phyloP scores from a whole-genome alignment of 2,329 filamentous ascomycete genomes.

The Sporothrix protearum region DNA sequence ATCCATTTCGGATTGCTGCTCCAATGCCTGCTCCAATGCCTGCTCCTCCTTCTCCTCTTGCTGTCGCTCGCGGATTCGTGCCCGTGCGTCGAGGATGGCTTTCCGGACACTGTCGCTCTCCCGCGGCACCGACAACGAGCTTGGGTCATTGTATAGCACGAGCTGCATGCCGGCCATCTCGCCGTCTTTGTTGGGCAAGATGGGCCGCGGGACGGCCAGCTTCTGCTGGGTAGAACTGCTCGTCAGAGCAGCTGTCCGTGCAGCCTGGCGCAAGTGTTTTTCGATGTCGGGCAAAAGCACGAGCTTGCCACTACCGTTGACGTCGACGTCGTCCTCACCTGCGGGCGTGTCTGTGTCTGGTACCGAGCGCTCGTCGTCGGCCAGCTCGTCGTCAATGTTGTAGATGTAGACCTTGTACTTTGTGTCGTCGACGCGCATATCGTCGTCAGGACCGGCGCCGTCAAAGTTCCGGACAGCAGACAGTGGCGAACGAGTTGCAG shows the following conservation, averaged over 20 bases:
- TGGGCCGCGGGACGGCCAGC: conserved; percentile 37
- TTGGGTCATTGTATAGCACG: conserved; percentile 79
- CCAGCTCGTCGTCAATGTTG: conserved; percentile 83
- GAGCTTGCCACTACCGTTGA: conserved; percentile 49
- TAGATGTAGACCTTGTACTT: conserved; percentile 87
- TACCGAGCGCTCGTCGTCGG: conserved; percentile 52
- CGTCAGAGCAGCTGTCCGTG: conserved; percentile 8
- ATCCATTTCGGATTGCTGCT: not conserved
- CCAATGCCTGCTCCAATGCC: conserved; percentile 16
- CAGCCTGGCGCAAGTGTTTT: conserved; percentile 62
- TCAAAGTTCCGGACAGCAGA: not conserved
- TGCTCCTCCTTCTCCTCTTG: conserved; percentile 39
- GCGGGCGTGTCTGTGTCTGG: conserved; percentile 13
- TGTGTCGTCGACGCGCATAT: conserved; percentile 83
- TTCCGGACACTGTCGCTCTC: conserved; percentile 74
- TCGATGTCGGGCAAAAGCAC: conserved; percentile 84
- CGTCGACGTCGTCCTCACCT: not conserved
- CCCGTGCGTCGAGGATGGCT: conserved; percentile 76
- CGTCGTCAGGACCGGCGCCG: conserved; percentile 44
- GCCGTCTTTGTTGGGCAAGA: conserved; percentile 57
- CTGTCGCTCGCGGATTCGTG: conserved; percentile 60
- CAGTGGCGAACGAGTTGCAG: not conserved
- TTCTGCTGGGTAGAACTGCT: conserved; percentile 31
- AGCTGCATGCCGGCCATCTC: conserved; percentile 64
- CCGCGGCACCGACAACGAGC: conserved; percentile 69